Evolutionary conservation across 306 rosid genomes (phyloP).

Genomic region (Cicer judaicum): DNA sequence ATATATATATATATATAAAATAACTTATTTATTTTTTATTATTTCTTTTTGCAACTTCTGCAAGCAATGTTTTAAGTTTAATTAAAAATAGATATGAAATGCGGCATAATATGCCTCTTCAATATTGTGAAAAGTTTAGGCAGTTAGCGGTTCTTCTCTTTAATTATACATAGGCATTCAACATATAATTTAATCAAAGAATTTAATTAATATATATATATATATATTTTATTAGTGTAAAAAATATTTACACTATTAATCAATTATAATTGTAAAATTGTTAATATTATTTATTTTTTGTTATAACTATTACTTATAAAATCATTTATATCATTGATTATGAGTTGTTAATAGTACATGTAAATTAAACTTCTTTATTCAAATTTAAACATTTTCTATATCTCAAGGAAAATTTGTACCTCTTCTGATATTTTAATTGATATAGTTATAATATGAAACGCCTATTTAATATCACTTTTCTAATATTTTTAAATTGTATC

Average conservation of each 20-base stretch:
- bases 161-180: not conserved
- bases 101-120: not conserved
- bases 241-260: too few relatives aligned
- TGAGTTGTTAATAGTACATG: too few relatives aligned
- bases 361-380: too few relatives aligned
- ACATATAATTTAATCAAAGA: not conserved
- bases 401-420: not conserved
- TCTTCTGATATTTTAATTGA: not conserved
- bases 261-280: too few relatives aligned
- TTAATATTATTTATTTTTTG: too few relatives aligned
- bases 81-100: not conserved
- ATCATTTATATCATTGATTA: too few relatives aligned
- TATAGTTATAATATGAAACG: not conserved
- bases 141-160: not conserved
- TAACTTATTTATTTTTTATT: not conserved
- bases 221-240: too few relatives aligned
- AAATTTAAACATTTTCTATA: too few relatives aligned
- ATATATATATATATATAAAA: not conserved
- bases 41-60: not conserved
- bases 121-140: not conserved
- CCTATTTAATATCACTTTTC: not conserved
- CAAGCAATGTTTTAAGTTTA: constrained; percentile 1
- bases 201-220: too few relatives aligned
- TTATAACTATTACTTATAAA: too few relatives aligned
- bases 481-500: not conserved